Percentiles rank a stretch among this genome's conserved stretches.
Conservation (phyloP, 768 basidiomycete genomes). For the Gloeostereum incarnatum region DNA sequence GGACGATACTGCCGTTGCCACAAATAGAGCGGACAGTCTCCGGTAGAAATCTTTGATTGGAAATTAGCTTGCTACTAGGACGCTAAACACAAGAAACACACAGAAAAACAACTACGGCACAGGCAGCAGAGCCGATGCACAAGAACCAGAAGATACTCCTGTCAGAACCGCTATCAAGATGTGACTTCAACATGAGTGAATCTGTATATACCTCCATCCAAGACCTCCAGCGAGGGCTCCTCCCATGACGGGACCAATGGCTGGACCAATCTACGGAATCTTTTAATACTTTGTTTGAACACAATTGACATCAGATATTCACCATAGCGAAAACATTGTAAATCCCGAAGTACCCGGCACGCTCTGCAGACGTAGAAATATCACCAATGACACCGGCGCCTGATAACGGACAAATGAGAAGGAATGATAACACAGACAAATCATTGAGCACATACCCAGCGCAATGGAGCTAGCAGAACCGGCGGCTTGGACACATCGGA, state of each 20-base stretch:
- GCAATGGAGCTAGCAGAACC: constrained; percentile 77
- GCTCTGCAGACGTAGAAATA: constrained; percentile 61
- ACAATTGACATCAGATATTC: constrained; percentile 5
- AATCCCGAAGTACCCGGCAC: constrained; percentile 67
- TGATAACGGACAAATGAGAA: constrained; percentile 11
- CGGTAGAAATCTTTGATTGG: constrained; percentile 38
- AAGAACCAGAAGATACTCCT: constrained; percentile 62
- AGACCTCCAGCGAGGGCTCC: constrained; percentile 48
- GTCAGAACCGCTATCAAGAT: constrained; percentile 3
- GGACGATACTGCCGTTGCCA: constrained; percentile 40
- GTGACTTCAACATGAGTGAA: constrained; percentile 1
- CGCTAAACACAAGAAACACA: too few relatives aligned
- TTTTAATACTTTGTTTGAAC: background rate
- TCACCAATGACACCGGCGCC: constrained; percentile 76
- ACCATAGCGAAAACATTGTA: constrained; percentile 62
- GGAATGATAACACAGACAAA: background rate
- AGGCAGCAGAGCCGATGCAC: constrained; percentile 34
- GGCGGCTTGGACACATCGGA: constrained; percentile 73
- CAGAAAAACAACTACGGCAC: constrained; percentile 40
- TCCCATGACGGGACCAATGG: constrained; percentile 49
- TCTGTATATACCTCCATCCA: constrained; percentile 48
- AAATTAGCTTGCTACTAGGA: too few relatives aligned
- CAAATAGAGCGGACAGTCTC: constrained; percentile 48
- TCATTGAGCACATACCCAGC: constrained; percentile 38
- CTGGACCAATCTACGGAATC: constrained; percentile 46